phyloP scores from a whole-genome alignment of 257 asterid species.

The Solanum dulcamara region DNA sequence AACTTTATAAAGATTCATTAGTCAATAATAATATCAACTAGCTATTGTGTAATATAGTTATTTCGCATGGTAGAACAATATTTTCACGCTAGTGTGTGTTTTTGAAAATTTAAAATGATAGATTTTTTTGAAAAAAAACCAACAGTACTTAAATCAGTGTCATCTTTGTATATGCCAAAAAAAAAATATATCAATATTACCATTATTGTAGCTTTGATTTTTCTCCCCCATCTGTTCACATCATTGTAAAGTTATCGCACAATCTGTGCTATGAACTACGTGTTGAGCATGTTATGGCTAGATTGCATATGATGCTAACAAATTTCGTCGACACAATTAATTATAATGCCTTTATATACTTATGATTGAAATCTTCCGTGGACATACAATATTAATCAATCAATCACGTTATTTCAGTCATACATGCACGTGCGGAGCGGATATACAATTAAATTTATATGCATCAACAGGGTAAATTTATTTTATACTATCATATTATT shows the following conservation, averaged over 20 bases:
- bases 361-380: not conserved
- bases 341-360: not conserved
- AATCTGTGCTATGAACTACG: not conserved
- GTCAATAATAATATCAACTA: no score
- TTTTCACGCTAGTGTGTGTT: no score
- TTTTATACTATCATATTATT: not conserved
- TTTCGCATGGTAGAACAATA: no score
- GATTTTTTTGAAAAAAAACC: not conserved
- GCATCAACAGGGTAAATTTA: not conserved
- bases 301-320: not conserved
- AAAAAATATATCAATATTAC: not conserved
- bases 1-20: no score
- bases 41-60: no score
- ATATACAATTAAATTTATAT: no score
- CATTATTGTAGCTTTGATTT: not conserved
- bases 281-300: not conserved
- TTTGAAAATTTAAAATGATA: no score
- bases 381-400: not conserved
- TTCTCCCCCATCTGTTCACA: not conserved
- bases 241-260: not conserved
- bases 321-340: not conserved
- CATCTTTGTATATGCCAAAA: not conserved
- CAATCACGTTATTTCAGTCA: not conserved
- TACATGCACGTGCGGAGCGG: not conserved
- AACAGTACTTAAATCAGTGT: not conserved